Conservation (phyloP, 192 early-diverging fungal genomes). For the Umbelopsis sp. region DNA sequence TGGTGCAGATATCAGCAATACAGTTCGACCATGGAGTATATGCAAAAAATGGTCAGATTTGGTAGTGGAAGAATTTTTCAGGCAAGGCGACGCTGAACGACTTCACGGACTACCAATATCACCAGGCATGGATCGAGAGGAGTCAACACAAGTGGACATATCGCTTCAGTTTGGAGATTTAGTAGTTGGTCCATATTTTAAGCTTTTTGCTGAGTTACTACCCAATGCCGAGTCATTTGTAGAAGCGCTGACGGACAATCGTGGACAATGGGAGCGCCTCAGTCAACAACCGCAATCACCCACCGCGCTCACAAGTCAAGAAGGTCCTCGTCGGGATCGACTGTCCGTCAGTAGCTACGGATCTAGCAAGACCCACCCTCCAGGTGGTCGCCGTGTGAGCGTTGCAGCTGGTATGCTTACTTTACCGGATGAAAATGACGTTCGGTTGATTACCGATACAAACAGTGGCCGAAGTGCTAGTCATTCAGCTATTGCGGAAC, state of each 20-base stretch:
- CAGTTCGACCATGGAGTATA: conserved; percentile 78
- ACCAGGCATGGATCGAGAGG: conserved; percentile 86
- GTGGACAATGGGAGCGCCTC: conserved; percentile 55
- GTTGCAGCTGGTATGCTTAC: conserved; percentile 47
- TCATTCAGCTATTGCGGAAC: conserved; percentile 20
- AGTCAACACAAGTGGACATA: conserved; percentile 72
- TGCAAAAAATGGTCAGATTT: conserved; percentile 91
- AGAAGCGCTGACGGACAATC: conserved; percentile 55
- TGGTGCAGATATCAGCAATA: conserved; percentile 89
- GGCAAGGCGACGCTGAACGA: conserved; percentile 87
- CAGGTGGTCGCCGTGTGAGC: conserved; percentile 40
- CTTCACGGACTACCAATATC: conserved; percentile 72
- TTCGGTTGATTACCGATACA: conserved; percentile 14
- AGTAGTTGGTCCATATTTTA: conserved; percentile 86
- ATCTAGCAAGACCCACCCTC: conserved; percentile 24
- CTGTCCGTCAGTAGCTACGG: conserved; percentile 3
- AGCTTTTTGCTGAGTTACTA: conserved; percentile 77
- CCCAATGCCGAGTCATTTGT: conserved; percentile 65
- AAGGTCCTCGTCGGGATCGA: neutral
- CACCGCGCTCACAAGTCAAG: neutral
- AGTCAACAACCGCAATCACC: conserved; percentile 21
- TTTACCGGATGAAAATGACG: conserved; percentile 43
- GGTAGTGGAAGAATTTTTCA: conserved; percentile 85
- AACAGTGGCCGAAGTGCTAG: conserved; percentile 33
- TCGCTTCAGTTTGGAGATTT: conserved; percentile 83